Conservation (phyloP, 2,329 filamentous ascomycete species). For the Clonostachys solani region DNA sequence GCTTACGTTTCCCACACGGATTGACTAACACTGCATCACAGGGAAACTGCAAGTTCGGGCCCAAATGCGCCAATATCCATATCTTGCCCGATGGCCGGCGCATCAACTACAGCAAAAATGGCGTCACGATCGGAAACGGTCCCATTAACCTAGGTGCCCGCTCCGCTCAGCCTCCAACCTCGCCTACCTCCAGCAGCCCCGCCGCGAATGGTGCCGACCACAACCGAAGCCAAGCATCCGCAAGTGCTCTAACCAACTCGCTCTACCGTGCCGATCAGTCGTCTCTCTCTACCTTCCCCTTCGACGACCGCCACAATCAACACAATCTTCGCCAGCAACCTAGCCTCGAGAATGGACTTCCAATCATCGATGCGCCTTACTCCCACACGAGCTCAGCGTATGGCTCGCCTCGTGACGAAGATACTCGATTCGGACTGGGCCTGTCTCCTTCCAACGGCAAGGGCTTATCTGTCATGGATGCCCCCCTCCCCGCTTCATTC, state of each 20-base stretch:
- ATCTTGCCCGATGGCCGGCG: conserved; percentile 89
- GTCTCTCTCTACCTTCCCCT: conserved; percentile 30
- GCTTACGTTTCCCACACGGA: not conserved
- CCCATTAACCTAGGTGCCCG: conserved; percentile 61
- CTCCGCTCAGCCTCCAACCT: conserved; percentile 42
- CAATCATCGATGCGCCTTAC: conserved; percentile 55
- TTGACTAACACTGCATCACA: conserved; percentile 25
- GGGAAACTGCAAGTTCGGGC: conserved; percentile 99
- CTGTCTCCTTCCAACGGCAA: conserved; percentile 72
- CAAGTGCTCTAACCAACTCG: conserved; percentile 60
- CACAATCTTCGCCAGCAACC: conserved; percentile 41
- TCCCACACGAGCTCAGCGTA: conserved; percentile 59
- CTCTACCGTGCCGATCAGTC: conserved; percentile 39
- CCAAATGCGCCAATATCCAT: conserved; percentile 95
- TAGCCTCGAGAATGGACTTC: conserved; percentile 50
- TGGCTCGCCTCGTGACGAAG: conserved; percentile 77
- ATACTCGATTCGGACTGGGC: conserved; percentile 60
- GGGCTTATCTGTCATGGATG: conserved; percentile 85
- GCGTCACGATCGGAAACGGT: conserved; percentile 58
- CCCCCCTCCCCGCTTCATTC: conserved; percentile 88
- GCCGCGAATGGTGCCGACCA: conserved; percentile 1
- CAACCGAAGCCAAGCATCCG: conserved; percentile 54
- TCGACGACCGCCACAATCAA: conserved; percentile 28
- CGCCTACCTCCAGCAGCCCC: conserved; percentile 30
- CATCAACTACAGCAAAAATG: conserved; percentile 74